A percentile compares a stretch with the other conserved stretches of the same genome.
phyloP scores from a whole-genome alignment of 768 basidiomycete genomes.

The Mycena polygramma region DNA sequence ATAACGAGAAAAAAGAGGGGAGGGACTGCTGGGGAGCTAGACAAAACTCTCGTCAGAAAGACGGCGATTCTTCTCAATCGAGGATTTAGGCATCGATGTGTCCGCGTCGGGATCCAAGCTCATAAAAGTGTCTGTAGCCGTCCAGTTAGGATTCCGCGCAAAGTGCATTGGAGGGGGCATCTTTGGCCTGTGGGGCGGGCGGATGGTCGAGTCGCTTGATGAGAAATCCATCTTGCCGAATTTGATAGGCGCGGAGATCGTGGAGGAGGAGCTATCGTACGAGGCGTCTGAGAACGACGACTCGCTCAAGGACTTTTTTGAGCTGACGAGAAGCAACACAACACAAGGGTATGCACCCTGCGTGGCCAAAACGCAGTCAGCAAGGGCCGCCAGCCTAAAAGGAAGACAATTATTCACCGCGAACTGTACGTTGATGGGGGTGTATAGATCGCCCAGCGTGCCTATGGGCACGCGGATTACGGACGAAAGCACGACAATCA shows the following conservation, averaged over 20 bases:
- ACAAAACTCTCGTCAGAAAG: slow-evolving; percentile 30
- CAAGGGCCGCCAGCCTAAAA: neutral
- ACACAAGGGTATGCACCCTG: slow-evolving; percentile 33
- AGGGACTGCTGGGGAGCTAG: neutral
- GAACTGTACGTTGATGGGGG: slow-evolving; percentile 22
- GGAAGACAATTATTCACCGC: slow-evolving; percentile 14
- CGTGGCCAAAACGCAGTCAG: neutral
- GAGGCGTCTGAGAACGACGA: slow-evolving; percentile 22
- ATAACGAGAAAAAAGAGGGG: slow-evolving; percentile 1
- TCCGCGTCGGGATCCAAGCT: no score
- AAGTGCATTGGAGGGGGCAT: slow-evolving; percentile 7
- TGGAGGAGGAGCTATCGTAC: neutral
- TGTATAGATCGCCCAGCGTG: slow-evolving; percentile 26
- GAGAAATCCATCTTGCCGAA: neutral
- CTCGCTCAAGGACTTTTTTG: slow-evolving; percentile 28
- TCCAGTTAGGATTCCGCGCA: slow-evolving; percentile 19
- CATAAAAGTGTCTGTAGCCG: neutral
- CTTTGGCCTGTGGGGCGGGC: neutral
- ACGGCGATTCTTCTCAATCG: slow-evolving; percentile 6
- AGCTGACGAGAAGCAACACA: slow-evolving; percentile 36
- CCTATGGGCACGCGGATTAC: slow-evolving; percentile 30
- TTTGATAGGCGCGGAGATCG: neutral
- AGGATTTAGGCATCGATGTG: neutral
- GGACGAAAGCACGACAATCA: slow-evolving; percentile 6
- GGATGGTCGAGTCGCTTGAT: neutral